Conservation (phyloP, 192 early-diverging fungal species). For the Podochytrium sp. region DNA sequence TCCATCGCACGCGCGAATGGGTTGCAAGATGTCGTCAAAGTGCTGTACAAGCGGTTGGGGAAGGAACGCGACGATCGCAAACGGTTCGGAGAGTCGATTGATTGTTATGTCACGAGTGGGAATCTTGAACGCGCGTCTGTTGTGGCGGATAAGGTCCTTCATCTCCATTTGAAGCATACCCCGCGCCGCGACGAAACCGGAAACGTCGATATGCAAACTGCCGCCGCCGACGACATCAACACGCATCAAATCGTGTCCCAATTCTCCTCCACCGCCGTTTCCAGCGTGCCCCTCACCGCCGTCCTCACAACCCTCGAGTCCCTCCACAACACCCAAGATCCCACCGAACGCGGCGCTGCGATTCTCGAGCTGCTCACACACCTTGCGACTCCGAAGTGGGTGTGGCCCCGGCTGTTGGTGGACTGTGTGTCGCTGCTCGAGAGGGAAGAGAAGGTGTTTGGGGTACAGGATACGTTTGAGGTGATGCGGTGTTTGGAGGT, state of each 20-base stretch:
- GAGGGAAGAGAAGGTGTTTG: not conserved
- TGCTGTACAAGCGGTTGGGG: not conserved
- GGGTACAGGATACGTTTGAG: slow-evolving; percentile 16
- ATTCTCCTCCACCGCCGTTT: too few species aligned
- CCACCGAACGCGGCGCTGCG: not conserved
- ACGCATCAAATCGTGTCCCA: not conserved
- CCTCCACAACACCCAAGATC: not conserved
- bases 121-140: not conserved
- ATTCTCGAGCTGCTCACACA: not conserved
- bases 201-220: too few species aligned
- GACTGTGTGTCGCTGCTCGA: slow-evolving; percentile 6
- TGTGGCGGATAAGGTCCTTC: not conserved
- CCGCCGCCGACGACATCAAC: not conserved
- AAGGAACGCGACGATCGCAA: not conserved
- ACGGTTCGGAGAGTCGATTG: slow-evolving; percentile 14
- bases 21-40: not conserved
- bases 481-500: slow-evolving; percentile 23
- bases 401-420: slow-evolving; percentile 4
- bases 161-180: not conserved
- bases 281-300: not conserved
- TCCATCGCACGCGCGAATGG: not conserved
- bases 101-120: not conserved
- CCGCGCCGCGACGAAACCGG: not conserved
- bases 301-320: not conserved
- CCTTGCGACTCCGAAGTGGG: slow-evolving; percentile 1